phyloP scores from a whole-genome alignment of 169 alveolate genomes.

The Plasmodium gallinaceum region DNA sequence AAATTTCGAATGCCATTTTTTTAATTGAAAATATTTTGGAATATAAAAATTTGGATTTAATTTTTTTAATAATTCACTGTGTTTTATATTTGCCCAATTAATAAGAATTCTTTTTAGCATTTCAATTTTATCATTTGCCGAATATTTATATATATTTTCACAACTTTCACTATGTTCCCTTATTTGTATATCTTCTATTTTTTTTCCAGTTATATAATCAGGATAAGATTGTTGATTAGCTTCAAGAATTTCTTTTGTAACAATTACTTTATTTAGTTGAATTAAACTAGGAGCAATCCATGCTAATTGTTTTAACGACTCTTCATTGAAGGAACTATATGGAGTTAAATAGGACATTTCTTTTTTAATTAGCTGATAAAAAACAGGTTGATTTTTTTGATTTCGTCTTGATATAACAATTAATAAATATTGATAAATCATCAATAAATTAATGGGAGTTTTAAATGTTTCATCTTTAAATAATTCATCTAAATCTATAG shows the following conservation, averaged over 20 bases:
- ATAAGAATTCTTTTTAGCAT: constrained; percentile 64
- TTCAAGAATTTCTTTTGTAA: constrained; percentile 64
- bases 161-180: constrained; percentile 58
- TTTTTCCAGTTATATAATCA: constrained; percentile 61
- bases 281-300: constrained; percentile 76
- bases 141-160: constrained; percentile 59
- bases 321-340: constrained; percentile 24
- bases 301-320: constrained; percentile 51
- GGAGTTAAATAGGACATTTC: constrained; percentile 37
- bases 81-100: constrained; percentile 72
- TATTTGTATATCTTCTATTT: constrained; percentile 76
- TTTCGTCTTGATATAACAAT: constrained; percentile 59
- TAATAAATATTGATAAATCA: constrained; percentile 27
- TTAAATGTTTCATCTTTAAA: constrained; percentile 25
- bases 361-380: constrained; percentile 42
- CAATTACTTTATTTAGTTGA: constrained; percentile 65
- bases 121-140: constrained; percentile 48
- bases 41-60: constrained; percentile 56
- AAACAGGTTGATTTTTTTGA: constrained; percentile 57
- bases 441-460: constrained; percentile 32
- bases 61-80: constrained; percentile 65
- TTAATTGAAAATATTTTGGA: constrained; percentile 61
- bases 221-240: constrained; percentile 35
- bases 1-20: constrained; percentile 75
- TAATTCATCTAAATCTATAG: constrained; percentile 57